Conservation (phyloP, 169 alveolate genomes). For the Plasmodium berghei region DNA sequence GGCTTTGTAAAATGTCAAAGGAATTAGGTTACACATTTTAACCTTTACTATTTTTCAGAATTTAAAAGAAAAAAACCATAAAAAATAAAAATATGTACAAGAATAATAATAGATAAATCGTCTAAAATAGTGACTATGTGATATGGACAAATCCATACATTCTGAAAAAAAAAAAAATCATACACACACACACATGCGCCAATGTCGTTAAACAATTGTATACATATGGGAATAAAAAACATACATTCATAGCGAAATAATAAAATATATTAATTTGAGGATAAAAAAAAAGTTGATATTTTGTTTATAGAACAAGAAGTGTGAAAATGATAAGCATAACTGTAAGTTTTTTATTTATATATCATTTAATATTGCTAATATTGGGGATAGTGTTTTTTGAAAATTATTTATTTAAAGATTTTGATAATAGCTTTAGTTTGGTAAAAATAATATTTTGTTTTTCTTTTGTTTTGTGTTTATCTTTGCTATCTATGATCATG, state of each 20-base stretch:
- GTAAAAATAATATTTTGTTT: constrained; percentile 60
- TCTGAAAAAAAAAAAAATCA: too few relatives aligned
- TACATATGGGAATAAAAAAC: too few relatives aligned
- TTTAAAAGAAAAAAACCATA: too few relatives aligned
- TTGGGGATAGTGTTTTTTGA: constrained; percentile 51
- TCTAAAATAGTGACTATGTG: too few relatives aligned
- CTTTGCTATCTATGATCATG: constrained; percentile 36
- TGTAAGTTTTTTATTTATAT: constrained; percentile 16
- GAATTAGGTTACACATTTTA: too few relatives aligned
- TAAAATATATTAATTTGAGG: background rate
- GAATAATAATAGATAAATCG: too few relatives aligned
- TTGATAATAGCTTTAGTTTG: constrained; percentile 49
- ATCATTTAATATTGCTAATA: constrained; percentile 22
- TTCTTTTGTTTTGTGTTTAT: constrained; percentile 54
- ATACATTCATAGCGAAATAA: background rate
- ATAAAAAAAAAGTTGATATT: background rate
- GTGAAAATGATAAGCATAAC: constrained; percentile 9
- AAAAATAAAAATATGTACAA: too few relatives aligned
- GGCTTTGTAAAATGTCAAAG: too few relatives aligned
- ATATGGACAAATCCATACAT: too few relatives aligned
- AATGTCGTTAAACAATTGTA: too few relatives aligned
- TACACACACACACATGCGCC: too few relatives aligned
- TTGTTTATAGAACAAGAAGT: background rate
- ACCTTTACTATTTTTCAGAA: too few relatives aligned
- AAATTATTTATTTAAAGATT: constrained; percentile 43